These are phyloP conservation scores for Emericellopsis cladophorae DNA, from an alignment of 2,329 filamentous ascomycete species.

Conservation along the genomic window DNA sequence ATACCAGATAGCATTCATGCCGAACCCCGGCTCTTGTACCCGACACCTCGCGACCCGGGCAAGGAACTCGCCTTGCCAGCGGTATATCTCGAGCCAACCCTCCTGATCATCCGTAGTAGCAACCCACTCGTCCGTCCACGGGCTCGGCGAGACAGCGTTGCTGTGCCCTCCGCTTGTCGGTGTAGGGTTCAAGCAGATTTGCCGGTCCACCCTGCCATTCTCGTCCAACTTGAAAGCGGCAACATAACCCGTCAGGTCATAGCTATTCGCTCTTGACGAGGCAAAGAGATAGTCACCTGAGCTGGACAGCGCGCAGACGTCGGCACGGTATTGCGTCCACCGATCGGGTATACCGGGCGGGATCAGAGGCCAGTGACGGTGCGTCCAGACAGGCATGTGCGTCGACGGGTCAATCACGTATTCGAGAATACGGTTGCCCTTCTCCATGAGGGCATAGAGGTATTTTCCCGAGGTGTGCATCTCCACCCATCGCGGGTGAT, in stretches of 20 bases:
- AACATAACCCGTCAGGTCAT: constrained; percentile 69
- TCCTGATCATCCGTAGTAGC: constrained; percentile 82
- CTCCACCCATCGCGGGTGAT: constrained; percentile 83
- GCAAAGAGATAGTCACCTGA: constrained; percentile 71
- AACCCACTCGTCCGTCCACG: constrained; percentile 81
- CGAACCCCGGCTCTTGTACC: constrained; percentile 78
- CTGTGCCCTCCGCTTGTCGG: constrained; percentile 80
- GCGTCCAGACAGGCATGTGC: constrained; percentile 66
- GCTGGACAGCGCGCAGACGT: constrained; percentile 63
- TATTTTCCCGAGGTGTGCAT: constrained; percentile 68
- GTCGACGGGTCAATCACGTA: constrained; percentile 67
- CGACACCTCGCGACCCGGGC: constrained; percentile 64
- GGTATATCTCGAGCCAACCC: constrained; percentile 77
- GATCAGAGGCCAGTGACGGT: constrained; percentile 65
- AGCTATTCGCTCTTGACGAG: constrained; percentile 66
- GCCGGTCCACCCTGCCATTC: constrained; percentile 59
- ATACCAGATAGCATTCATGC: constrained; percentile 96
- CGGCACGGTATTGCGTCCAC: constrained; percentile 63
- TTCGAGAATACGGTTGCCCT: constrained; percentile 71
- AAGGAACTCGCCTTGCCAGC: constrained; percentile 73
- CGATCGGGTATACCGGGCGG: constrained; percentile 51
- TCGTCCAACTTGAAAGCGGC: constrained; percentile 62
- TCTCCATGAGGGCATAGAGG: constrained; percentile 80
- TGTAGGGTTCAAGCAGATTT: constrained; percentile 73
- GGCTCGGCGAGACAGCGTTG: constrained; percentile 75